phyloP scores from a whole-genome alignment of 2,329 filamentous ascomycete genomes.

The Fonsecaea monophora region DNA sequence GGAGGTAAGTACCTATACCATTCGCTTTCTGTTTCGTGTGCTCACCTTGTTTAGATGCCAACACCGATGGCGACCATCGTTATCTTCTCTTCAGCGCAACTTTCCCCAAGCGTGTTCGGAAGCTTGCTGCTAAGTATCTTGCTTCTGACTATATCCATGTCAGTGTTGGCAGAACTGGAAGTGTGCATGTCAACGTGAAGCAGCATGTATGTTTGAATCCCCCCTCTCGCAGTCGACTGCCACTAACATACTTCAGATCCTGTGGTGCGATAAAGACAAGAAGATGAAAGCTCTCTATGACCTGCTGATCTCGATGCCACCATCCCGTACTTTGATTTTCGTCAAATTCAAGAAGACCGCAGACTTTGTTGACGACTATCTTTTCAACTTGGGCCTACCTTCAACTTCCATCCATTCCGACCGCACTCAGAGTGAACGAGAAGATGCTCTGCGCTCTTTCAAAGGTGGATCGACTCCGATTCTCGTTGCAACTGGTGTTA shows the following conservation, averaged over 20 bases:
- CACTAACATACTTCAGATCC: constrained; percentile 54
- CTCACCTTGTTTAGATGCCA: constrained; percentile 63
- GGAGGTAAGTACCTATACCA: constrained; percentile 68
- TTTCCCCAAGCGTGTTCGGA: constrained; percentile 80
- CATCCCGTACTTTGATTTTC: constrained; percentile 85
- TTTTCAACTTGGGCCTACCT: constrained; percentile 80
- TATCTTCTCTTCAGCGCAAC: constrained; percentile 93
- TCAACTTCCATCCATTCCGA: constrained; percentile 87
- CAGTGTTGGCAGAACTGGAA: constrained; percentile 85
- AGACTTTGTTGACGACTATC: constrained; percentile 84
- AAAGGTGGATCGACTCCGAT: constrained; percentile 76
- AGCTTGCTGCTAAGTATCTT: constrained; percentile 78
- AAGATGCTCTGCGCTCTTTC: constrained; percentile 89
- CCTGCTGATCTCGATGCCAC: constrained; percentile 71
- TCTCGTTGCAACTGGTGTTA: constrained; percentile 83
- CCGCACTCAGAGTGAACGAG: constrained; percentile 87
- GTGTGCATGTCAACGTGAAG: constrained; percentile 79
- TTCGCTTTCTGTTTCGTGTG: constrained; percentile 33
- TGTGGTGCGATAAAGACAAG: constrained; percentile 67
- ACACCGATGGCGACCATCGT: constrained; percentile 72
- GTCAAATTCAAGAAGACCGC: constrained; percentile 80
- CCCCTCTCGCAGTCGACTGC: neutral
- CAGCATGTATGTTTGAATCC: constrained; percentile 61
- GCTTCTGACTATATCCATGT: constrained; percentile 77
- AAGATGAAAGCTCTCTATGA: constrained; percentile 77